Evolutionary conservation across 1,139 yeast genomes (phyloP).

Genomic region (Pichia cactophila): DNA sequence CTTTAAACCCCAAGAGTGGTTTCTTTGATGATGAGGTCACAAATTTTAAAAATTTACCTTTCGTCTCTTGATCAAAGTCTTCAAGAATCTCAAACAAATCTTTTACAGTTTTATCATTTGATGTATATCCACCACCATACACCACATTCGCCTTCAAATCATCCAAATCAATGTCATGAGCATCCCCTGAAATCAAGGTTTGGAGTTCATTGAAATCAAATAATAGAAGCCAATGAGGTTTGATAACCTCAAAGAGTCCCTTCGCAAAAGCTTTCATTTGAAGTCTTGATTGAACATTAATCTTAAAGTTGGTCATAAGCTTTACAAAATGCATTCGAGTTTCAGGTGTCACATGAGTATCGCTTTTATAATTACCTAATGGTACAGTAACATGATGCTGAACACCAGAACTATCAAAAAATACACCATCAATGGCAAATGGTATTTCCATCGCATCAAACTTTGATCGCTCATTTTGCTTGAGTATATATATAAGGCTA

Average conservation of each 20-base stretch:
- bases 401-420: slow-evolving; percentile 23
- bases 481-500: slow-evolving; percentile 56
- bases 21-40: slow-evolving; percentile 90
- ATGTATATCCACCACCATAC: slow-evolving; percentile 55
- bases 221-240: slow-evolving; percentile 72
- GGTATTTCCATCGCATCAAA: slow-evolving; percentile 52
- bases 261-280: slow-evolving; percentile 61
- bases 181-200: slow-evolving; percentile 79
- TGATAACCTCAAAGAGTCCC: slow-evolving; percentile 64
- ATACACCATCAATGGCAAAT: slow-evolving; percentile 51
- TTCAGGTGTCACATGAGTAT: slow-evolving; percentile 41
- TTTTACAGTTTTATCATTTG: slow-evolving; percentile 47
- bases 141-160: slow-evolving; percentile 61
- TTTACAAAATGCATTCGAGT: slow-evolving; percentile 73
- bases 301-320: slow-evolving; percentile 68
- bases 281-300: slow-evolving; percentile 52
- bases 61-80: slow-evolving; percentile 58
- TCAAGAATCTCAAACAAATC: slow-evolving; percentile 71
- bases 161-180: slow-evolving; percentile 54
- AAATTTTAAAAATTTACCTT: slow-evolving; percentile 63
- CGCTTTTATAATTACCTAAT: slow-evolving; percentile 30
- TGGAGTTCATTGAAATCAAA: slow-evolving; percentile 81
- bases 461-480: slow-evolving; percentile 46
- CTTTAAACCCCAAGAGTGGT: slow-evolving; percentile 78
- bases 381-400: slow-evolving; percentile 40